Percentiles rank a stretch among this genome's conserved stretches.
phyloP scores from a whole-genome alignment of 2,329 filamentous ascomycete species.

The Ceratocystis lukuohia region DNA sequence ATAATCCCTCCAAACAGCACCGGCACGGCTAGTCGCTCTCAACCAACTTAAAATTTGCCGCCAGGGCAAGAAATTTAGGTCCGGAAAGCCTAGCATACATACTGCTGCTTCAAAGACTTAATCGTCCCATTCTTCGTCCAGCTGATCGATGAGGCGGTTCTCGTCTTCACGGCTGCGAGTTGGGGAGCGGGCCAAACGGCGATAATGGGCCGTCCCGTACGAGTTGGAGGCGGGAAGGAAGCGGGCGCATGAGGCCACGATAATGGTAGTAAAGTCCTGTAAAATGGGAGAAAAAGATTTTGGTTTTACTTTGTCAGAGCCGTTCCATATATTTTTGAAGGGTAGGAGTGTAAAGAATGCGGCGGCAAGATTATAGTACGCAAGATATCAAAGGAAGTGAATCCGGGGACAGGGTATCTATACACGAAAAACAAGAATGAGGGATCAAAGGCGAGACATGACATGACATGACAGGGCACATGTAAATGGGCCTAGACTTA shows the following conservation, averaged over 20 bases:
- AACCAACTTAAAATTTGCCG: background rate
- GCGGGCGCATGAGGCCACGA: slow-evolving; percentile 55
- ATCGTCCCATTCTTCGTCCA: slow-evolving; percentile 96
- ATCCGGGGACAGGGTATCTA: background rate
- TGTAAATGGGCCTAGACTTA: background rate
- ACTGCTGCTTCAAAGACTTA: slow-evolving; percentile 24
- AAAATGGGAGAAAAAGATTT: background rate
- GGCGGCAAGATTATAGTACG: background rate
- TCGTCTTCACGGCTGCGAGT: slow-evolving; percentile 59
- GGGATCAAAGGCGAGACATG: background rate
- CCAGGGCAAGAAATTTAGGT: background rate
- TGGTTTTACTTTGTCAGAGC: background rate
- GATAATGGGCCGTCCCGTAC: slow-evolving; percentile 46
- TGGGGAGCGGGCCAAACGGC: slow-evolving; percentile 43
- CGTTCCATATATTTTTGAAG: background rate
- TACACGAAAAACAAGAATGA: background rate
- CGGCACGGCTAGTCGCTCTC: background rate
- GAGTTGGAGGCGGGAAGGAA: slow-evolving; percentile 39
- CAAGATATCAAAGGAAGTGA: too few relatives aligned
- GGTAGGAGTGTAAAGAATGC: background rate
- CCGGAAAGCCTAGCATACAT: too few relatives aligned
- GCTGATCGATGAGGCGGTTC: slow-evolving; percentile 84
- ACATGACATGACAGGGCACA: background rate
- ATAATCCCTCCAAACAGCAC: background rate
- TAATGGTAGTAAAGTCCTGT: slow-evolving; percentile 53